Percentiles rank a stretch among this genome's conserved stretches.
Conservation (phyloP, 257 asterid genomes). For the Solanum piurae region DNA sequence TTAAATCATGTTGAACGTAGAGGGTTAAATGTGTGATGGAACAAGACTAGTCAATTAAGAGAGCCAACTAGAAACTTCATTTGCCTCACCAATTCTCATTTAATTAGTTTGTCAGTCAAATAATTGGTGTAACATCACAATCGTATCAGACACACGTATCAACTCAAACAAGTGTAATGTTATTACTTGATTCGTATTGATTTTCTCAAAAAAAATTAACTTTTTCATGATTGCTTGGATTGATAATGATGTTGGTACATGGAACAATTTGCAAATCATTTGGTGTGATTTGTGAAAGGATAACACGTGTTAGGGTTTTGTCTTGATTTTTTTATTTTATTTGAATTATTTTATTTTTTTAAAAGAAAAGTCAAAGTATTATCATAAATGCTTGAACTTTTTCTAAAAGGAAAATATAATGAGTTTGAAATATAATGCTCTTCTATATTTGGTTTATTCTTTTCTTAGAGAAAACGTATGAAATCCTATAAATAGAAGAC, state of each 20-base stretch:
- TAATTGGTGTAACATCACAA: neutral
- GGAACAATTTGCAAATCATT: neutral
- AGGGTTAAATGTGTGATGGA: neutral
- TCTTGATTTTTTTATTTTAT: no score
- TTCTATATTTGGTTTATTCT: no score
- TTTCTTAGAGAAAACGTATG: no score
- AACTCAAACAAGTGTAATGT: neutral
- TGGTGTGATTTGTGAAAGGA: no score
- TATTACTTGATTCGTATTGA: no score
- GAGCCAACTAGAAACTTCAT: neutral
- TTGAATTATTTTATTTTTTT: no score
- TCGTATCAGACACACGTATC: neutral
- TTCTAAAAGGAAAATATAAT: neutral
- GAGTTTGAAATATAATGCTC: no score
- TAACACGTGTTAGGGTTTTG: no score
- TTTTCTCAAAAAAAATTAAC: no score
- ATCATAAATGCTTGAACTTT: no score
- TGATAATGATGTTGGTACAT: neutral
- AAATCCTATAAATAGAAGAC: no score
- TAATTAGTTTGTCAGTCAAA: neutral
- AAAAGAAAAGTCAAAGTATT: no score
- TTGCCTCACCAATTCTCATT: neutral
- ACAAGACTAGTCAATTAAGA: neutral
- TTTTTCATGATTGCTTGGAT: neutral
- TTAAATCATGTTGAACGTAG: neutral